phyloP scores from a whole-genome alignment of 441 rosid species.

The Bocquillonia castaneifolia region DNA sequence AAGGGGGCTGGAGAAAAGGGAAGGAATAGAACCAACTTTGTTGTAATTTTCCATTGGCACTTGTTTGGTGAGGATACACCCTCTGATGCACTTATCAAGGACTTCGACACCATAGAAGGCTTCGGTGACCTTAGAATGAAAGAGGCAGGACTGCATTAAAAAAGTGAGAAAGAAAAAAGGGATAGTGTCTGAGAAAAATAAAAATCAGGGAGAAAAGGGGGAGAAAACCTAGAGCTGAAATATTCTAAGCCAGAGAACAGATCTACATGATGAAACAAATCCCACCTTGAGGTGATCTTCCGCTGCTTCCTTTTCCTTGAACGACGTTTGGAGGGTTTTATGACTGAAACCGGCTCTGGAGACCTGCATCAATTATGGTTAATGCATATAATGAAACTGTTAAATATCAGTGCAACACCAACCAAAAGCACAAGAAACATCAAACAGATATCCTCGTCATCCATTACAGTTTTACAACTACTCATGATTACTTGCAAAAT shows the following conservation, averaged over 20 bases:
- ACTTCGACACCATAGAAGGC: conserved; percentile 29
- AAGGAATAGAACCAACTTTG: conserved; percentile 33
- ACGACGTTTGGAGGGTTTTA: conserved; percentile 35
- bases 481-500: conserved; percentile 9
- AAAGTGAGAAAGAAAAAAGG: not conserved
- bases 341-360: conserved; percentile 27
- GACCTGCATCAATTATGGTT: conserved; percentile 29
- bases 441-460: not conserved
- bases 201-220: too few relatives aligned
- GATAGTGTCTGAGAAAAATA: not conserved
- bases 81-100: conserved; percentile 31
- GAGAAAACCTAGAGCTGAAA: not conserved
- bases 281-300: conserved; percentile 30
- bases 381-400: conserved; percentile 15
- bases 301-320: conserved; percentile 35
- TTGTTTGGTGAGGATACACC: conserved; percentile 38
- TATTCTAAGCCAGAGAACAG: not conserved
- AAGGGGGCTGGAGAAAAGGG: not conserved
- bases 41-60: conserved; percentile 47
- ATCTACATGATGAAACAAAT: conserved; percentile 5
- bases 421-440: not conserved
- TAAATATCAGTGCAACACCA: not conserved
- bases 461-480: not conserved
- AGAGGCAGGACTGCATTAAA: conserved; percentile 5
- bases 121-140: conserved; percentile 48